Conservation (phyloP, 306 rosid genomes). For the Citrullus amarus region DNA sequence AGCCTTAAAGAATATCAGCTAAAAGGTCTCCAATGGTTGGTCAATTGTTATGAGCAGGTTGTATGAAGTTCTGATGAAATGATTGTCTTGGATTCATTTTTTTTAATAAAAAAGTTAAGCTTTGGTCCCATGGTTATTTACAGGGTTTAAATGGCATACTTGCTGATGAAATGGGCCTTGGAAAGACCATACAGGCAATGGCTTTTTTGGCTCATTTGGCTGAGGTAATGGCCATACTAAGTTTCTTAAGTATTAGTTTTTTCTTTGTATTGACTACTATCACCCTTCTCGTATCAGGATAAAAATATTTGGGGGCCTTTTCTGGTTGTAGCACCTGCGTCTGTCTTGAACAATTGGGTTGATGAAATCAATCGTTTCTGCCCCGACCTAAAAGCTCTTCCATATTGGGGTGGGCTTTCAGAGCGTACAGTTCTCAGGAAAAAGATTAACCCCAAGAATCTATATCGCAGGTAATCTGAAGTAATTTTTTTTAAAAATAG, state of each 20-base stretch:
- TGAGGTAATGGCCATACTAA: conserved; percentile 48
- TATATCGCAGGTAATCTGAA: conserved; percentile 65
- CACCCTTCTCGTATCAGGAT: conserved; percentile 44
- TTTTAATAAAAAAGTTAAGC: neutral
- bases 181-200: conserved; percentile 99
- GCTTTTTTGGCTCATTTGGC: conserved; percentile 96
- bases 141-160: conserved; percentile 98
- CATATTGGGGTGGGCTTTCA: conserved; percentile 87
- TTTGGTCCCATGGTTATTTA: neutral
- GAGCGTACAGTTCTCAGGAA: conserved; percentile 87
- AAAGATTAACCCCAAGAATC: conserved; percentile 81
- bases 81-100: neutral
- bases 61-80: conserved; percentile 10
- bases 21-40: conserved; percentile 98
- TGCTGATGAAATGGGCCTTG: conserved; percentile 99
- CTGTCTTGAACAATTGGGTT: conserved; percentile 96
- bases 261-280: conserved; percentile 17
- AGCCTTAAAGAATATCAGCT: conserved; percentile 83
- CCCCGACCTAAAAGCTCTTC: conserved; percentile 83
- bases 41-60: conserved; percentile 99
- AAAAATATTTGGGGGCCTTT: conserved; percentile 99
- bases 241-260: conserved; percentile 9
- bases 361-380: conserved; percentile 97
- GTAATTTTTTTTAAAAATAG: neutral
- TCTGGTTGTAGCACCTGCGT: conserved; percentile 93